Conservation (phyloP, 129 eudicot genomes). For the Logfia minima region DNA sequence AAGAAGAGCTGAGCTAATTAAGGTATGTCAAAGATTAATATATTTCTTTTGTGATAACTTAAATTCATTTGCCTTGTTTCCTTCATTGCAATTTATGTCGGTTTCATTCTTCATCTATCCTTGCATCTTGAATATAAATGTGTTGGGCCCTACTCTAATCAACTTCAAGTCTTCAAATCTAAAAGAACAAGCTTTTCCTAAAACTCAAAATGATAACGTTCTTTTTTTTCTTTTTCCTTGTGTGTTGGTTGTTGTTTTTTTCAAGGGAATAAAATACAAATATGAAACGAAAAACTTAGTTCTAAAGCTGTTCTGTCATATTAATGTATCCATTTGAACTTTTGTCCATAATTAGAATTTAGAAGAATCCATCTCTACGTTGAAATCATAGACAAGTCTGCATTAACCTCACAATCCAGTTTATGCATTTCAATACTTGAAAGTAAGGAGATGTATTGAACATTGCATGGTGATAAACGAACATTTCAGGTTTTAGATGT, state of each 20-base stretch:
- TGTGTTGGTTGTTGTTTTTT: too few relatives aligned
- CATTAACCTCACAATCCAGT: background rate
- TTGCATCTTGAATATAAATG: background rate
- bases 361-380: background rate
- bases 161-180: too few relatives aligned
- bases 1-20: constrained; percentile 78
- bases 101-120: background rate
- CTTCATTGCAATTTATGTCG: background rate
- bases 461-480: background rate
- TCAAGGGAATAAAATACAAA: background rate
- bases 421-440: background rate
- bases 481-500: constrained; percentile 72
- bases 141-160: constrained; percentile 5
- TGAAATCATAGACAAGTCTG: background rate
- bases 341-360: background rate
- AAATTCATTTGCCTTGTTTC: background rate
- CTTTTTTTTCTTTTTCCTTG: too few relatives aligned
- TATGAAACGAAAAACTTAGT: background rate
- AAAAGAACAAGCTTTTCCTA: background rate
- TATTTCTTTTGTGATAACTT: too few relatives aligned
- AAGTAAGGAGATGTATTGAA: constrained; percentile 7
- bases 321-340: constrained; percentile 2
- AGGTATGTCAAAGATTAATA: constrained; percentile 44
- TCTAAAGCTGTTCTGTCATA: background rate
- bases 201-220: too few relatives aligned